phyloP scores from a whole-genome alignment of 2,329 filamentous ascomycete genomes.

The Clonostachys sp. region DNA sequence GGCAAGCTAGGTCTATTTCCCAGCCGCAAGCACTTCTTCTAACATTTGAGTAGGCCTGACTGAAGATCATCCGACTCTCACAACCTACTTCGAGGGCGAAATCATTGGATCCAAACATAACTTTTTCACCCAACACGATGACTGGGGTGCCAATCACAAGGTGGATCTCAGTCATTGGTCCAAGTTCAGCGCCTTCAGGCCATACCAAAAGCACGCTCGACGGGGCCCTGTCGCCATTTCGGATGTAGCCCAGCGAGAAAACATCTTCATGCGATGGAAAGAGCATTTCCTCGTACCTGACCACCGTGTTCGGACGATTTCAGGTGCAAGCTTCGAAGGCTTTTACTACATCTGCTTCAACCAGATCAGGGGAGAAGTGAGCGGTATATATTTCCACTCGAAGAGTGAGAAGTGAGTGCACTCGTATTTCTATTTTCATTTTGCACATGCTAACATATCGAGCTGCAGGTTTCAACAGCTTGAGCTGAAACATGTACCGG shows the following conservation, averaged over 20 bases:
- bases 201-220: conserved; percentile 56
- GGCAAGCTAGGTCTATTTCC: conserved; percentile 45
- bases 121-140: conserved; percentile 85
- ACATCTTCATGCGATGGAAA: conserved; percentile 99
- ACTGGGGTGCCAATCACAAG: conserved; percentile 89
- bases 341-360: conserved; percentile 99
- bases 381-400: conserved; percentile 94
- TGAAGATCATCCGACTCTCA: conserved; percentile 93
- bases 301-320: conserved; percentile 85
- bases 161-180: conserved; percentile 92
- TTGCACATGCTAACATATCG: not conserved
- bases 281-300: conserved; percentile 97
- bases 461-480: conserved; percentile 80
- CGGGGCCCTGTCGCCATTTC: conserved; percentile 54
- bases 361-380: conserved; percentile 79
- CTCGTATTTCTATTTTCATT: not conserved
- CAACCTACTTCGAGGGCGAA: conserved; percentile 97
- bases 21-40: not conserved
- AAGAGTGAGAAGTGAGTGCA: conserved; percentile 89
- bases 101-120: conserved; percentile 93
- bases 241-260: conserved; percentile 74
- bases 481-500: conserved; percentile 82
- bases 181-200: conserved; percentile 82
- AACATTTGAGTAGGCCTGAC: conserved; percentile 64
- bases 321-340: conserved; percentile 92